These are phyloP conservation scores for Globisporangium cystogenes DNA, from an alignment of 352 stramenopile genomes.

Conservation along the genomic window DNA sequence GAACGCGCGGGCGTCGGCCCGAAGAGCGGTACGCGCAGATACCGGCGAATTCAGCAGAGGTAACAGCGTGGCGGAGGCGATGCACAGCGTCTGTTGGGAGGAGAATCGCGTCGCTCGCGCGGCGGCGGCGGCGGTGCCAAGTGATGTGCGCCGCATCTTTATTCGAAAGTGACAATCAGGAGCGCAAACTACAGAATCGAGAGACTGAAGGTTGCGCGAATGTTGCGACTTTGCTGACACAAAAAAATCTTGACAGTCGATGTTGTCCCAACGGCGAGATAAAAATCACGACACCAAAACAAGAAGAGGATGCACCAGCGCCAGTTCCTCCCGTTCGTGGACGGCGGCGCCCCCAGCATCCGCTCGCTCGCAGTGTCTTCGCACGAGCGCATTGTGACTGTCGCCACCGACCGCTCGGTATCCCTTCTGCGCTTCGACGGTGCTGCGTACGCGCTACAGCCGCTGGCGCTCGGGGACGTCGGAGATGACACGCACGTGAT, in stretches of 20 bases:
- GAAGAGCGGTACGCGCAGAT: background rate
- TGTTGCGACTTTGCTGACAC: too few species aligned
- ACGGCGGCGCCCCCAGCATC: constrained; percentile 42
- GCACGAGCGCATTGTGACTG: constrained; percentile 22
- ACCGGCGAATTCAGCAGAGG: background rate
- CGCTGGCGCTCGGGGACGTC: constrained; percentile 27
- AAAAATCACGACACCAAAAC: too few species aligned
- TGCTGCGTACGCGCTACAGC: constrained; percentile 29
- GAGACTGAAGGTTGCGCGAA: too few species aligned
- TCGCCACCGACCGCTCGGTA: constrained; percentile 62
- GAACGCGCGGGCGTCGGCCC: background rate
- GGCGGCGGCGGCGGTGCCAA: background rate
- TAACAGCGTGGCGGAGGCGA: background rate
- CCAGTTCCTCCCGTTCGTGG: constrained; percentile 62
- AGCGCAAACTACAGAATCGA: background rate
- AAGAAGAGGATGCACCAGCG: constrained; percentile 22
- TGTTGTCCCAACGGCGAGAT: too few species aligned
- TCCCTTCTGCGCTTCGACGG: constrained; percentile 31
- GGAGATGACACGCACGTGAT: constrained; percentile 30
- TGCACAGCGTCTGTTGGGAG: too few species aligned
- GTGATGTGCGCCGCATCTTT: background rate
- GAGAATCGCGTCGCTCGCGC: background rate
- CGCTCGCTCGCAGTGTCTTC: constrained; percentile 34
- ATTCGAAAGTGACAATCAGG: background rate
- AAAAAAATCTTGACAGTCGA: too few species aligned